phyloP scores from a whole-genome alignment of 1,139 yeast genomes.

The Taphrina flavorubra region DNA sequence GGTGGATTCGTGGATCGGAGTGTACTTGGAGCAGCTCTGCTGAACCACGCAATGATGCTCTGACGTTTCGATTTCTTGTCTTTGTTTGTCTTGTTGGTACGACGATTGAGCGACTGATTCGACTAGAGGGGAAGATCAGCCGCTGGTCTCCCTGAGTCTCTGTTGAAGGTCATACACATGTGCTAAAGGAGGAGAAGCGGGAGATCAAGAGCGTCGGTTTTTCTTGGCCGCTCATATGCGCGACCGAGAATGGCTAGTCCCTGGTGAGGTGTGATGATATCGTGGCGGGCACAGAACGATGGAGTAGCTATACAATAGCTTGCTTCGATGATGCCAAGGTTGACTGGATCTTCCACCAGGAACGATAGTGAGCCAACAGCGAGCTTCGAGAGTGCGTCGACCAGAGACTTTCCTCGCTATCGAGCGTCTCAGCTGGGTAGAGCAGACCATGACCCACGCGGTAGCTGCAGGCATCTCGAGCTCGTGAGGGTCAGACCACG shows the following conservation, averaged over 20 bases:
- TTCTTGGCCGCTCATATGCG: neutral
- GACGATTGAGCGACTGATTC: neutral
- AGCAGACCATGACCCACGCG: too few relatives aligned
- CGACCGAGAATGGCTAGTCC: neutral
- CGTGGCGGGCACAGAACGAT: neutral
- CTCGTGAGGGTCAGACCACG: conserved; percentile 3
- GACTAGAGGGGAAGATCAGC: conserved; percentile 7
- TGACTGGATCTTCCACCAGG: too few relatives aligned
- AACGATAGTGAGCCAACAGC: too few relatives aligned
- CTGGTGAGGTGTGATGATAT: neutral
- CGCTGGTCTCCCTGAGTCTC: neutral
- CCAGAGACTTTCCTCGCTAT: too few relatives aligned
- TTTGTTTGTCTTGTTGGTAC: neutral
- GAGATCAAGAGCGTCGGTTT: conserved; percentile 6
- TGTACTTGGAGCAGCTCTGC: neutral
- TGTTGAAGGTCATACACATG: conserved; percentile 8
- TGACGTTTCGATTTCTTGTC: conserved; percentile 20
- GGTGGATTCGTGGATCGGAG: neutral
- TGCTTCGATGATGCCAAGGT: too few relatives aligned
- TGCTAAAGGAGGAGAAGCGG: conserved; percentile 17
- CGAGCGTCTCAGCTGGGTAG: too few relatives aligned
- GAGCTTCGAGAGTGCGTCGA: too few relatives aligned
- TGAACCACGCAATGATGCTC: conserved; percentile 19
- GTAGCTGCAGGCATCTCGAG: neutral
- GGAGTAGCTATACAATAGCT: too few relatives aligned